Evolutionary conservation across 2,329 filamentous ascomycete genomes (phyloP), one percentile per base, ranked within the genome.

Genomic region (Neonectria ditissima): DNA sequence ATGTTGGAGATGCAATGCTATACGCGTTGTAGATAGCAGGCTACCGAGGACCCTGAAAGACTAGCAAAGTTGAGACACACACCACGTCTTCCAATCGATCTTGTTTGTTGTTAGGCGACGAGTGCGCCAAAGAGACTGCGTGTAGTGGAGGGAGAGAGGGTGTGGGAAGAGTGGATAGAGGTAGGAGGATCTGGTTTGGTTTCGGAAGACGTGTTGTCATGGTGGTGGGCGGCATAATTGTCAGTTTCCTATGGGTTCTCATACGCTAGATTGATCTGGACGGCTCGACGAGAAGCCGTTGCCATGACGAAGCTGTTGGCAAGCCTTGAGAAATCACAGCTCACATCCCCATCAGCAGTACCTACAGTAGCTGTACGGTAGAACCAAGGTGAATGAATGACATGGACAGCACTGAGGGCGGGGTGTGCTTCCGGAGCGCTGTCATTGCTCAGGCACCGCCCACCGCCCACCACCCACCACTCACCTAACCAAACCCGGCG

Each of bases 221-320:
- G 39, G 48, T 22, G 48, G 39, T n/a, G 53, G 20, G 39, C 20
- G 26, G 16, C 39, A n/a, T n/a, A n/a, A 53, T 13, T 44, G 41
- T 24, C 41, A 20, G 48, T 53, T 39, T 37, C 26, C 20, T 22
- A 28, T 57, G 11, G 34, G 14, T 14, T 37, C 5, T 37, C 34
- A 37, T 37, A 14, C 14, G 14, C 14, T 37, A 8, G 34, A 37
- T 37, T 37, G 14, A 37, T 37, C 34, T 37, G 34, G 14, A 7
- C 34, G 34, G 30, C 18, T 56, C 20, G 43, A 56, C 18, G 54
- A 28, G 54, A 60, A 59, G 65, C 55, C 63, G 69, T 72, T 72
- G 70, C 70, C 65, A 67, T 71, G 70, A 72, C 68, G 55, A 72
- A 71, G 48, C n/a, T 59, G 55, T 32, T 59, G 59, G 45, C 37